A percentile compares a stretch with the other conserved stretches of the same genome.
These are phyloP conservation scores for Fagopyrum esculentum DNA, from an alignment of 148 eudicot species.

Conservation along the genomic window DNA sequence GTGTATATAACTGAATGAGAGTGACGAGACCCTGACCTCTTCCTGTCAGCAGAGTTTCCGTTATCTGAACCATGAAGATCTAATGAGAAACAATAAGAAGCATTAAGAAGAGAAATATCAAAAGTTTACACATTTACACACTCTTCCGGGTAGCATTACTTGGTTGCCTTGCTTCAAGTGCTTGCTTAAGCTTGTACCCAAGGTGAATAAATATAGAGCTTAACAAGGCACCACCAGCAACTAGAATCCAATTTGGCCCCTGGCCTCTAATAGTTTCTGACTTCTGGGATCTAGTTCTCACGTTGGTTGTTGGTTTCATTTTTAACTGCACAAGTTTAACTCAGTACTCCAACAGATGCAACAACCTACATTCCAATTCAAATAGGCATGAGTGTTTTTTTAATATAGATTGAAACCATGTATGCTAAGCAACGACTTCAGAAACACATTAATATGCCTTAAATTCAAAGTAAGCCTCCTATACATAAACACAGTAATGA, in stretches of 20 bases:
- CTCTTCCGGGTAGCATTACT: conserved; percentile 40
- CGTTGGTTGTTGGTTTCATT: conserved; percentile 61
- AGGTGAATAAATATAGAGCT: conserved; percentile 82
- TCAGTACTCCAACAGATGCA: background rate
- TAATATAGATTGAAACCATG: no score
- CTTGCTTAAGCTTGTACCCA: conserved; percentile 86
- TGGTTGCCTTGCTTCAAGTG: conserved; percentile 57
- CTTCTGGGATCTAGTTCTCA: conserved; percentile 42
- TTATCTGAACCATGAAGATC: conserved; percentile 32
- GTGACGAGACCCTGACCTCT: conserved; percentile 36
- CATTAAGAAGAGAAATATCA: background rate
- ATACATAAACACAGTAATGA: background rate
- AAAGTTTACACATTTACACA: conserved; percentile 11
- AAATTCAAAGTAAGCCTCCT: background rate
- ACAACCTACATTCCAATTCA: background rate
- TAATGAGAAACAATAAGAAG: background rate
- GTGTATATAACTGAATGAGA: conserved; percentile 52
- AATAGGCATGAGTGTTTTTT: no score
- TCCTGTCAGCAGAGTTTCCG: conserved; percentile 38
- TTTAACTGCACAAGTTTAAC: background rate
- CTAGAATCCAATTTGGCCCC: conserved; percentile 84
- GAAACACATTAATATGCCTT: background rate
- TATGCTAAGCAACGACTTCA: background rate
- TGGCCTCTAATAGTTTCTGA: conserved; percentile 40
- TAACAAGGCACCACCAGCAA: conserved; percentile 89